A percentile compares a stretch with the other conserved stretches of the same genome.
These are phyloP conservation scores for Botrytis byssoidea DNA, from an alignment of 2,329 filamentous ascomycete genomes.

Conservation along the genomic window DNA sequence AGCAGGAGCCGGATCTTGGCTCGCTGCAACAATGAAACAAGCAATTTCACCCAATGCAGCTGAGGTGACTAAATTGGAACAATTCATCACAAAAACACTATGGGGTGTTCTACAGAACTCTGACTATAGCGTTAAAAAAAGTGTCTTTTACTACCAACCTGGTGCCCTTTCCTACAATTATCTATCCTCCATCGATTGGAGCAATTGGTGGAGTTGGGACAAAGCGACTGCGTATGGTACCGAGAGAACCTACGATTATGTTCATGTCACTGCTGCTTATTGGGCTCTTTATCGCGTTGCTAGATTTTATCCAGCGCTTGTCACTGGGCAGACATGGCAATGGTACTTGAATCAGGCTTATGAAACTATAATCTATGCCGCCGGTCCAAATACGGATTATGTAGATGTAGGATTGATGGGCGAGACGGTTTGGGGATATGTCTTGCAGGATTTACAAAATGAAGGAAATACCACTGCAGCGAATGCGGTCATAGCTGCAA, in stretches of 20 bases:
- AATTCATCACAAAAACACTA: slow-evolving; percentile 52
- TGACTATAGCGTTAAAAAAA: slow-evolving; percentile 52
- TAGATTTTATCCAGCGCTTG: slow-evolving; percentile 47
- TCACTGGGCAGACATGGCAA: slow-evolving; percentile 45
- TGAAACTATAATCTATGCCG: slow-evolving; percentile 47
- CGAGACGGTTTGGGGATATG: slow-evolving; percentile 55
- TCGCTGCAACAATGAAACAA: slow-evolving; percentile 56
- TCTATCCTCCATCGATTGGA: slow-evolving; percentile 47
- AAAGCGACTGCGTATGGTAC: slow-evolving; percentile 46
- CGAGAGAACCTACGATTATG: slow-evolving; percentile 58
- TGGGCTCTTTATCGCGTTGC: slow-evolving; percentile 58
- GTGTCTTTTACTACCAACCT: slow-evolving; percentile 57
- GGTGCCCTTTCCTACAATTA: slow-evolving; percentile 47
- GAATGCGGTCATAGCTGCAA: slow-evolving; percentile 44
- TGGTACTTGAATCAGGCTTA: slow-evolving; percentile 59
- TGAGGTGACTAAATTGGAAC: slow-evolving; percentile 53
- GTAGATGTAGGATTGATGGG: slow-evolving; percentile 55
- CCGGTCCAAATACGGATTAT: slow-evolving; percentile 45
- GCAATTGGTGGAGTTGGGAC: slow-evolving; percentile 53
- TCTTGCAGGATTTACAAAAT: slow-evolving; percentile 50
- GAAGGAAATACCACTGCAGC: slow-evolving; percentile 47
- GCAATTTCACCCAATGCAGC: slow-evolving; percentile 48
- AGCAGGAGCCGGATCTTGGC: slow-evolving; percentile 55
- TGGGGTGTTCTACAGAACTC: slow-evolving; percentile 49
- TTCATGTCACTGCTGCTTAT: slow-evolving; percentile 55